phyloP scores from a whole-genome alignment of 805 yeast genomes.

The Kregervanrija delftensis region DNA sequence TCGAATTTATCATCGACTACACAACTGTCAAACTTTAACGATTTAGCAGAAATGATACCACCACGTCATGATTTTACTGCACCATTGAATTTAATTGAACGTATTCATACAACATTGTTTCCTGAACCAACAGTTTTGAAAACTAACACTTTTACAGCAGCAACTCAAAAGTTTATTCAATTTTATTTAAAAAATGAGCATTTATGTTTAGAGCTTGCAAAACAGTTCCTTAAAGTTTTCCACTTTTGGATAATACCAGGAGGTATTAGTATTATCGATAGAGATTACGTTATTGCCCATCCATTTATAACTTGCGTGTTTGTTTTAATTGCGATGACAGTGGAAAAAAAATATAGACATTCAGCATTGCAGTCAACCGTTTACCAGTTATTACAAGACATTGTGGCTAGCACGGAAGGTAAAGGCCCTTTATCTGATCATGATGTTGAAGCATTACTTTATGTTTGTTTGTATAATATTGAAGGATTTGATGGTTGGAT shows the following conservation, averaged over 20 bases:
- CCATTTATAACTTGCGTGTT: slow-evolving; percentile 50
- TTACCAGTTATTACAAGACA: slow-evolving; percentile 40
- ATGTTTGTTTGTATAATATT: slow-evolving; percentile 46
- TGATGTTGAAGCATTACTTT: slow-evolving; percentile 54
- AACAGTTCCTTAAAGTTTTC: slow-evolving; percentile 43
- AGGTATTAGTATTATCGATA: slow-evolving; percentile 42
- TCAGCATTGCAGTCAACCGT: slow-evolving; percentile 40
- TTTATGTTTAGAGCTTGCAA: slow-evolving; percentile 38
- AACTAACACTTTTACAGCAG: slow-evolving; percentile 25
- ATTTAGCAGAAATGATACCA: slow-evolving; percentile 1
- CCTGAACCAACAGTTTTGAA: slow-evolving; percentile 9
- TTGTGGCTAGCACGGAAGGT: slow-evolving; percentile 40
- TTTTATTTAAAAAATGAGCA: slow-evolving; percentile 38
- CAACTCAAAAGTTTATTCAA: slow-evolving; percentile 37
- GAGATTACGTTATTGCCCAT: slow-evolving; percentile 41
- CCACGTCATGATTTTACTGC: slow-evolving; percentile 18
- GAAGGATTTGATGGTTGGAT: slow-evolving; percentile 40
- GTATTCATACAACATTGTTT: slow-evolving; percentile 24
- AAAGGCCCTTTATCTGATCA: slow-evolving; percentile 42
- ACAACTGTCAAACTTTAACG: slow-evolving; percentile 4
- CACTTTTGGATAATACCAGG: slow-evolving; percentile 61
- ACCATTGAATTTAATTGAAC: slow-evolving; percentile 26
- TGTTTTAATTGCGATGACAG: slow-evolving; percentile 48
- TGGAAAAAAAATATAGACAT: slow-evolving; percentile 45
- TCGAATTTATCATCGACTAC: neutral